Evolutionary conservation across 208 protist species (phyloP).

Genomic region (Acanthamoeba healyi): DNA sequence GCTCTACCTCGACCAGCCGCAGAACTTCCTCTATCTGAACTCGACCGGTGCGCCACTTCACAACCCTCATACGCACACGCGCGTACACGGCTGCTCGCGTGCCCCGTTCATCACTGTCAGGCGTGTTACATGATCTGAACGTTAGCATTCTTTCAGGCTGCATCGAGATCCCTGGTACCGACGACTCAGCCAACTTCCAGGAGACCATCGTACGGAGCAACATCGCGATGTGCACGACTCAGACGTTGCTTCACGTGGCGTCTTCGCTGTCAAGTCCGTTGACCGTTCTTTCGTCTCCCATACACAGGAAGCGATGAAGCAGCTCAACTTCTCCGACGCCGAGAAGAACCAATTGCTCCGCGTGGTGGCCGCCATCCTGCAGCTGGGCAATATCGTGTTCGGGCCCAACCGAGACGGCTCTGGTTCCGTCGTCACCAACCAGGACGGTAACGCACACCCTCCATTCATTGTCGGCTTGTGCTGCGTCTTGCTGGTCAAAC

Average conservation of each 20-base stretch:
- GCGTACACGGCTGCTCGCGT: background rate
- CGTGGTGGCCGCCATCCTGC: conserved; percentile 93
- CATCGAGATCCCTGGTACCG: conserved; percentile 82
- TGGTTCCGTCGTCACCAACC: conserved; percentile 17
- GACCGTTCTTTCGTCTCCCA: too few species aligned
- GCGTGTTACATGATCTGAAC: too few species aligned
- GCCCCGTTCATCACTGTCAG: background rate
- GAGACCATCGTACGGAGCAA: conserved; percentile 76
- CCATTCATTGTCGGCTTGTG: background rate
- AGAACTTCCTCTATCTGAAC: conserved; percentile 89
- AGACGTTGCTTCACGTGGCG: too few species aligned
- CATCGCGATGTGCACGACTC: background rate
- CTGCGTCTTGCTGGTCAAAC: conserved; percentile 34
- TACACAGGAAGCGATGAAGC: conserved; percentile 91
- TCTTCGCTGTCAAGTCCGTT: too few species aligned
- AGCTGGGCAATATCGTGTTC: conserved; percentile 91
- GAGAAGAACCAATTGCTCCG: conserved; percentile 90
- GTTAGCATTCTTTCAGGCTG: conserved; percentile 39
- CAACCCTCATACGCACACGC: background rate
- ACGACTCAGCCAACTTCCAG: conserved; percentile 91
- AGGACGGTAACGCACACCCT: background rate
- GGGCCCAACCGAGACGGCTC: conserved; percentile 10
- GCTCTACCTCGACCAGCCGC: conserved; percentile 67
- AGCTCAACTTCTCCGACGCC: conserved; percentile 90
- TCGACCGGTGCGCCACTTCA: conserved; percentile 71